Conservation (phyloP, 2,329 filamentous ascomycete genomes). For the Camptophora hylomeconis region DNA sequence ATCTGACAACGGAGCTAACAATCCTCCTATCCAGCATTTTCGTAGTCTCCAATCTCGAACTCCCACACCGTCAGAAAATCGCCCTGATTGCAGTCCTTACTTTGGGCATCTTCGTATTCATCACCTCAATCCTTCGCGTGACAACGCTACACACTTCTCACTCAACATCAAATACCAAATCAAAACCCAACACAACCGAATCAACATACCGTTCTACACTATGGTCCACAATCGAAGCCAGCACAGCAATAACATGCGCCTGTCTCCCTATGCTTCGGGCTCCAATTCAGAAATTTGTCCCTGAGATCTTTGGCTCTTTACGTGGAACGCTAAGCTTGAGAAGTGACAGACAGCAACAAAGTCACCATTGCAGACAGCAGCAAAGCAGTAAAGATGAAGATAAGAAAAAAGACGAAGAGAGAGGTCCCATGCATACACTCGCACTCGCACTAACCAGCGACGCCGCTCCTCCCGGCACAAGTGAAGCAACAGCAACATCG, state of each 20-base stretch:
- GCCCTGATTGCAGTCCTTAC: slow-evolving; percentile 33
- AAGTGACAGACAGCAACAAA: too few species aligned
- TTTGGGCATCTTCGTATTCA: slow-evolving; percentile 19
- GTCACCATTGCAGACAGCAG: too few species aligned
- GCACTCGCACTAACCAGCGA: too few species aligned
- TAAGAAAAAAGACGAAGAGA: too few species aligned
- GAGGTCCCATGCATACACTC: too few species aligned
- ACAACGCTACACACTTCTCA: slow-evolving; percentile 21
- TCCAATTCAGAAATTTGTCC: slow-evolving; percentile 17
- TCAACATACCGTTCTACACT: slow-evolving; percentile 21
- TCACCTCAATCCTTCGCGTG: slow-evolving; percentile 21
- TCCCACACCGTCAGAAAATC: slow-evolving; percentile 32
- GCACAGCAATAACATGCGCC: slow-evolving; percentile 25
- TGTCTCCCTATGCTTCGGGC: slow-evolving; percentile 26
- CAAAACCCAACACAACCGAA: too few species aligned
- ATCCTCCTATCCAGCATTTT: slow-evolving; percentile 24
- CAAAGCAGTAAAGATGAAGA: too few species aligned
- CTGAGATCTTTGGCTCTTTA: too few species aligned
- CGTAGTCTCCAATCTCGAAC: slow-evolving; percentile 19
- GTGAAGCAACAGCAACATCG: too few species aligned
- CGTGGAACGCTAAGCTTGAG: too few species aligned
- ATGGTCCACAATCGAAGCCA: slow-evolving; percentile 27
- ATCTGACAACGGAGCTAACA: slow-evolving; percentile 23
- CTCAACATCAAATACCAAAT: slow-evolving; percentile 15
- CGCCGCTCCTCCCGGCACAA: too few species aligned